Percentiles rank a stretch among this genome's conserved stretches.
These are phyloP conservation scores for Colletotrichum navitas DNA, from an alignment of 2,329 filamentous ascomycete genomes.

Conservation along the genomic window DNA sequence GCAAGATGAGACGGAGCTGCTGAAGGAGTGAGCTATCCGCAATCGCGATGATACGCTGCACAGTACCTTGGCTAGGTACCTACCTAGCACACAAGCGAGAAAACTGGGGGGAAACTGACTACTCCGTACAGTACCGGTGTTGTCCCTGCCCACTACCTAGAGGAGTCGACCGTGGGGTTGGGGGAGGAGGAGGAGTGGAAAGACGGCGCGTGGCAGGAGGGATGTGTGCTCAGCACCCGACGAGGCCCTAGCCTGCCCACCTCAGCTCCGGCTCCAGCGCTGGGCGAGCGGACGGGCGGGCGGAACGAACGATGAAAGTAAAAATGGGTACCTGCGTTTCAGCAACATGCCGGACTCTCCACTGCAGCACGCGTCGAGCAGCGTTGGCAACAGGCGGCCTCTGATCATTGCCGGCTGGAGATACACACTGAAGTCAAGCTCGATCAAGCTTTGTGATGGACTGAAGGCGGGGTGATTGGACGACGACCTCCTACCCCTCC, in stretches of 20 bases:
- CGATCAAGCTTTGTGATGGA: conserved; percentile 39
- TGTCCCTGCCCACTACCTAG: not conserved
- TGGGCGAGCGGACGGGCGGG: conserved; percentile 10
- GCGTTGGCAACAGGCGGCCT: conserved; percentile 15
- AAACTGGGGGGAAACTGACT: not conserved
- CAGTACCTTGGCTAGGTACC: no score
- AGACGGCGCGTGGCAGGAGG: not conserved
- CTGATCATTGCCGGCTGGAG: conserved; percentile 40
- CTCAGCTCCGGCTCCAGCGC: conserved; percentile 1
- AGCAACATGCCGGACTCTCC: conserved; percentile 33
- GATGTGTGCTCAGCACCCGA: not conserved
- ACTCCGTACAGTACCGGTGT: no score
- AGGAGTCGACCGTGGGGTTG: not conserved
- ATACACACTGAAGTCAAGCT: conserved; percentile 35
- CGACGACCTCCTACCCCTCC: not conserved
- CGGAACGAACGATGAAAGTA: conserved; percentile 24
- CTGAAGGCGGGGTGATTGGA: conserved; percentile 33
- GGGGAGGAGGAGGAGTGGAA: not conserved
- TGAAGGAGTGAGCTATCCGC: not conserved
- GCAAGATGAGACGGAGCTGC: conserved; percentile 20
- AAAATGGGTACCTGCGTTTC: conserved; percentile 36
- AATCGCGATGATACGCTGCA: not conserved
- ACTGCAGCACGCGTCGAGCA: conserved; percentile 36
- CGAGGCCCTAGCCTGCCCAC: conserved; percentile 3
- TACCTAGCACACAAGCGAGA: not conserved